Percentiles rank a stretch among this genome's conserved stretches.
These are phyloP conservation scores for Eucalyptus coolabah DNA, from an alignment of 345 rosid genomes.

Conservation along the genomic window DNA sequence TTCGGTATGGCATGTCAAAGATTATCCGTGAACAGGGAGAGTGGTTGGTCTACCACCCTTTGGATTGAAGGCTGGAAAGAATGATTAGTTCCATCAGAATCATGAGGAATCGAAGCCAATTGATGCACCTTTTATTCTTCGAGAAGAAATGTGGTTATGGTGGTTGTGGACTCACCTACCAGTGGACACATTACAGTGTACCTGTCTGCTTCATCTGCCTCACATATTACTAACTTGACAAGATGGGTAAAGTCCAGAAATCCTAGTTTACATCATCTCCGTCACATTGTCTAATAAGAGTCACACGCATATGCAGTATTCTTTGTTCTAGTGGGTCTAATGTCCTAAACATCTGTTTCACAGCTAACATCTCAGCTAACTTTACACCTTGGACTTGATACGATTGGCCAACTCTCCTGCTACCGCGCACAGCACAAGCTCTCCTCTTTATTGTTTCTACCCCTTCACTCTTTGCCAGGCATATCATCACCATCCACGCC, in stretches of 20 bases:
- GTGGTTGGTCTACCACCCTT: not conserved
- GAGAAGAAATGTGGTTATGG: not conserved
- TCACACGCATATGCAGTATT: not conserved
- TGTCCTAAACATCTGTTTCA: not conserved
- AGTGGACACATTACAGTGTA: not conserved
- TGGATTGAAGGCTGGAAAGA: not conserved
- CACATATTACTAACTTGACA: not conserved
- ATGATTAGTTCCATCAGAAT: not conserved
- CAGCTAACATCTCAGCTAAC: not conserved
- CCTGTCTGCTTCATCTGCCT: not conserved
- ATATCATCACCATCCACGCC: not conserved
- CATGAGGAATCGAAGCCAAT: not conserved
- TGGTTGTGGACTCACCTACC: not conserved
- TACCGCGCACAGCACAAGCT: not conserved
- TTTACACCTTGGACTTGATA: not conserved
- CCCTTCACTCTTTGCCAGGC: not conserved
- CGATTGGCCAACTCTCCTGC: not conserved
- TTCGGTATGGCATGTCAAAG: not conserved
- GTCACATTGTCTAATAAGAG: not conserved
- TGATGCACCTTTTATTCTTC: not conserved
- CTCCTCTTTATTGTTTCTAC: not conserved
- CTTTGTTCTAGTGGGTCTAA: not conserved
- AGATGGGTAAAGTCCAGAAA: not conserved
- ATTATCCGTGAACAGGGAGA: not conserved
- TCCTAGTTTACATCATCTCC: not conserved